phyloP scores from a whole-genome alignment of 1,284 basidiomycete species.

The Megacollybia platyphylla region DNA sequence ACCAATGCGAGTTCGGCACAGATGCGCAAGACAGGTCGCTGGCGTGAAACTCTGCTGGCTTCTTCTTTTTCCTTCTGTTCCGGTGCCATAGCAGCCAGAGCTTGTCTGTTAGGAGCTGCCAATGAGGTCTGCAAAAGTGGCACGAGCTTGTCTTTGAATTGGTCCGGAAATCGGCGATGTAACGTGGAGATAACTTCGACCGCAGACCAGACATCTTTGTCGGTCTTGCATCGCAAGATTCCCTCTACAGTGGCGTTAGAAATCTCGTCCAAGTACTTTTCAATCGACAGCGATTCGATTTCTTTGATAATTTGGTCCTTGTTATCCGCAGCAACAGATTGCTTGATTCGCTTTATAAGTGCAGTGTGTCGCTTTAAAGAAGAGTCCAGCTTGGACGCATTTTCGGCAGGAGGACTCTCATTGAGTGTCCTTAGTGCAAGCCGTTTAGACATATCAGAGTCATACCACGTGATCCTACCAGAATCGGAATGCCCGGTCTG shows the following conservation, averaged over 20 bases:
- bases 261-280: conserved; percentile 96
- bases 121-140: conserved; percentile 56
- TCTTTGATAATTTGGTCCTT: conserved; percentile 86
- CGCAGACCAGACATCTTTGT: conserved; percentile 84
- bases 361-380: conserved; percentile 91
- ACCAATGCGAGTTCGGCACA: conserved; percentile 86
- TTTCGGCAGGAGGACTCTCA: conserved; percentile 17
- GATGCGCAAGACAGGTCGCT: conserved; percentile 78
- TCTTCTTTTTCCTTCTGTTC: conserved; percentile 96
- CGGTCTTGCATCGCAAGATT: conserved; percentile 71
- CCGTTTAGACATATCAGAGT: too few relatives aligned
- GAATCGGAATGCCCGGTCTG: too few relatives aligned
- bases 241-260: conserved; percentile 83
- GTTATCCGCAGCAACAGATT: conserved; percentile 68
- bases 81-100: conserved; percentile 44
- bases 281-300: conserved; percentile 77
- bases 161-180: conserved; percentile 76
- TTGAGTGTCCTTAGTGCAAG: background rate
- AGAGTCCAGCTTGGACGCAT: conserved; percentile 67
- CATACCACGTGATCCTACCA: too few relatives aligned
- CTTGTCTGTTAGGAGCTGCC: conserved; percentile 44
- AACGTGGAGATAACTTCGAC: conserved; percentile 88
- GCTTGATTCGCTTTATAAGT: conserved; percentile 80
- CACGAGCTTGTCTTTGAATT: conserved; percentile 68
- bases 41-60: conserved; percentile 62